Evolutionary conservation across 1,284 basidiomycete species (phyloP).

Genomic region (Singerocomus rubriflavus): DNA sequence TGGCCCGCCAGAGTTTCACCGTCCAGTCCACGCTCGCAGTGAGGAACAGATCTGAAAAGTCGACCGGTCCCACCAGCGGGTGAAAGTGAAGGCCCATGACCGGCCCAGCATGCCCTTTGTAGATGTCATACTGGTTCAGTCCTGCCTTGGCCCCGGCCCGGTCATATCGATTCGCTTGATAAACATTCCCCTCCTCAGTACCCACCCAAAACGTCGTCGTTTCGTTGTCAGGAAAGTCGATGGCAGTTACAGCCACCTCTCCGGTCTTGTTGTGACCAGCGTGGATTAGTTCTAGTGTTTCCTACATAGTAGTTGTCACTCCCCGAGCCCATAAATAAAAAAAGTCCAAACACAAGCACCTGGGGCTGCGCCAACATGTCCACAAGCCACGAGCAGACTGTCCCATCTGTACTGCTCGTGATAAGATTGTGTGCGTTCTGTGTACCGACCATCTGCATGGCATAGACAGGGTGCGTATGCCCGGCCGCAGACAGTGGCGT

Average conservation of each 20-base stretch:
- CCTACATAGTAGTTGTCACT: slow-evolving; percentile 45
- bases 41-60: slow-evolving; percentile 94
- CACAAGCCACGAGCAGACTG: slow-evolving; percentile 95
- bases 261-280: slow-evolving; percentile 91
- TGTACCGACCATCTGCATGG: slow-evolving; percentile 95
- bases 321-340: not conserved
- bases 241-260: slow-evolving; percentile 89
- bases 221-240: slow-evolving; percentile 94
- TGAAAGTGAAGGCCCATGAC: slow-evolving; percentile 95
- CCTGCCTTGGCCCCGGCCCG: slow-evolving; percentile 96
- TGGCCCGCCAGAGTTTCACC: slow-evolving; percentile 89
- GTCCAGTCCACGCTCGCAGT: slow-evolving; percentile 95
- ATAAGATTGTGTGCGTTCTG: slow-evolving; percentile 98
- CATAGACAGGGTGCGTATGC: slow-evolving; percentile 98
- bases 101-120: slow-evolving; percentile 89
- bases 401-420: slow-evolving; percentile 93
- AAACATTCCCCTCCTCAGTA: slow-evolving; percentile 96
- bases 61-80: slow-evolving; percentile 84
- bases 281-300: slow-evolving; percentile 86
- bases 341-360: slow-evolving; percentile 39
- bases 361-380: slow-evolving; percentile 98
- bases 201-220: slow-evolving; percentile 96
- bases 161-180: slow-evolving; percentile 94
- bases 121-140: slow-evolving; percentile 86
- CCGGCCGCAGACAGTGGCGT: slow-evolving; percentile 93